Conservation (phyloP, 2,329 filamentous ascomycete genomes). For the Tolypocladium cylindrosporum region DNA sequence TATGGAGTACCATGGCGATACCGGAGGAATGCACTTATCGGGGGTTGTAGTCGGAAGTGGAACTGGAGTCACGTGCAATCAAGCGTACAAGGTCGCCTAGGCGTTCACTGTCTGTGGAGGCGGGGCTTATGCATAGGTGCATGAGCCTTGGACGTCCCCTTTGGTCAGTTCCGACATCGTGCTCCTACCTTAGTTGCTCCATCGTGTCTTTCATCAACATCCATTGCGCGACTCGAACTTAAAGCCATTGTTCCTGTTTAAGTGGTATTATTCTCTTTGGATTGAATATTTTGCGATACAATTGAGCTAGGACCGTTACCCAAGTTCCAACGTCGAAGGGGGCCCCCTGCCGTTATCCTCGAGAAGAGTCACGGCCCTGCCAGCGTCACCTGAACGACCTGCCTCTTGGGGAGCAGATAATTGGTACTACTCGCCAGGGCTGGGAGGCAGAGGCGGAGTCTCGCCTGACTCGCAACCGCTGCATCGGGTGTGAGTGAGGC, state of each 20-base stretch:
- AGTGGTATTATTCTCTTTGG: background rate
- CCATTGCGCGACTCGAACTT: background rate
- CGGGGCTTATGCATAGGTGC: background rate
- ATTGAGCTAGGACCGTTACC: background rate
- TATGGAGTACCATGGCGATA: background rate
- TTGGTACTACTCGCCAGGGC: background rate
- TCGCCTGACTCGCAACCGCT: background rate
- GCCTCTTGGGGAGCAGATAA: background rate
- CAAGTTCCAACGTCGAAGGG: background rate
- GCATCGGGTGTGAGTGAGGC: background rate
- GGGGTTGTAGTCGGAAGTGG: background rate
- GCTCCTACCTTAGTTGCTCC: background rate
- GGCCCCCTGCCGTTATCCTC: background rate
- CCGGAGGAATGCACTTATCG: background rate
- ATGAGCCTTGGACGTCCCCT: background rate
- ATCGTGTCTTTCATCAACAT: background rate
- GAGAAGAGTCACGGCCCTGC: background rate
- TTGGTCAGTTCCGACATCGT: background rate
- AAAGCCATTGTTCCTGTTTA: background rate
- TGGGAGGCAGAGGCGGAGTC: background rate
- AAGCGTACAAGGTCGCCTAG: background rate
- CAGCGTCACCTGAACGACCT: background rate
- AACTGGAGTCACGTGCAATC: background rate
- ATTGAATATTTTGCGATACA: background rate
- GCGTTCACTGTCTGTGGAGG: background rate